Conservation (phyloP, 345 rosid species). For the Limnanthes douglasii region DNA sequence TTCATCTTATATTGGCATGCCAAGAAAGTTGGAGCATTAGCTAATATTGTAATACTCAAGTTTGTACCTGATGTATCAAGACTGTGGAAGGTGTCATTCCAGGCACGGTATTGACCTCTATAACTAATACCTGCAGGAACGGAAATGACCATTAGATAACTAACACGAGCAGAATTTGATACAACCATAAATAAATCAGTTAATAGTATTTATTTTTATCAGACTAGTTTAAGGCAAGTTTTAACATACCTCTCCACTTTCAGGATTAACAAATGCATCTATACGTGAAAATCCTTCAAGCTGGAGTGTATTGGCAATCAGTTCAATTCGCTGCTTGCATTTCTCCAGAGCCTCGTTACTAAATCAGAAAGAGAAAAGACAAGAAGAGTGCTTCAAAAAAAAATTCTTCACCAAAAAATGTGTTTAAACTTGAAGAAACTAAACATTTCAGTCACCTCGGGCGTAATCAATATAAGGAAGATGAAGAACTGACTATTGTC, state of each 20-base stretch:
- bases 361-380: conserved; percentile 18
- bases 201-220: neutral
- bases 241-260: conserved; percentile 68
- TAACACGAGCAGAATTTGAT: too few species aligned
- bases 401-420: too few species aligned
- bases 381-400: too few species aligned
- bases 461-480: neutral
- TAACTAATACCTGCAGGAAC: conserved; percentile 51
- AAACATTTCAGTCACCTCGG: too few species aligned
- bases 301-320: conserved; percentile 58
- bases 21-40: neutral
- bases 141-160: too few species aligned
- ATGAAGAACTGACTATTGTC: neutral
- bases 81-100: conserved; percentile 99
- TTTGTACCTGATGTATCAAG: conserved; percentile 72
- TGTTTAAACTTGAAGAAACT: too few species aligned
- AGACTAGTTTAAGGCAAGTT: too few species aligned
- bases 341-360: conserved; percentile 49
- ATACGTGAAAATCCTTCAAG: conserved; percentile 86
- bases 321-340: conserved; percentile 61
- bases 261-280: conserved; percentile 84
- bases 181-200: neutral
- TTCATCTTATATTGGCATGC: too few species aligned
- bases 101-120: conserved; percentile 89
- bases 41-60: neutral